phyloP scores from a whole-genome alignment of 2,329 filamentous ascomycete species.

The Pseudopyrenochaeta lycopersici region DNA sequence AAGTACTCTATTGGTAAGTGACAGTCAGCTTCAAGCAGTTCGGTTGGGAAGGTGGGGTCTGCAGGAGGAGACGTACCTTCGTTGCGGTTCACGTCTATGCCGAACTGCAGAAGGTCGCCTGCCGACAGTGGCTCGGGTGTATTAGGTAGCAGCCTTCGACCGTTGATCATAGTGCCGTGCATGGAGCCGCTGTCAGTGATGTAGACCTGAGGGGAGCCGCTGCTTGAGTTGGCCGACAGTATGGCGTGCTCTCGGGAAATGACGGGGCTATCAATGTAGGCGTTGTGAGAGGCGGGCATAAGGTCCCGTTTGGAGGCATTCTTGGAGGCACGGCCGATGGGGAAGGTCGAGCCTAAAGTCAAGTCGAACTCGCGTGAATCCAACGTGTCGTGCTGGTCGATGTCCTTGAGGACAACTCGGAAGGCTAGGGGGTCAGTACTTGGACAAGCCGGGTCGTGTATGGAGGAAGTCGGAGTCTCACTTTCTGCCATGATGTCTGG shows the following conservation, averaged over 20 bases:
- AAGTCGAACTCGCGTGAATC: slow-evolving; percentile 43
- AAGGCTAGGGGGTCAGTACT: slow-evolving; percentile 30
- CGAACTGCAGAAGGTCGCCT: slow-evolving; percentile 49
- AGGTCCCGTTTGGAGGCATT: slow-evolving; percentile 52
- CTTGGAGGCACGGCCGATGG: slow-evolving; percentile 56
- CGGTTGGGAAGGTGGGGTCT: not conserved
- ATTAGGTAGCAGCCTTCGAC: slow-evolving; percentile 36
- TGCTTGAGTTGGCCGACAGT: slow-evolving; percentile 34
- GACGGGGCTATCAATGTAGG: slow-evolving; percentile 75
- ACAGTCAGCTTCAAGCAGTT: slow-evolving; percentile 14
- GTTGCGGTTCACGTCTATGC: slow-evolving; percentile 46
- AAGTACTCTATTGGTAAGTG: slow-evolving; percentile 33
- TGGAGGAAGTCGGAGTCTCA: slow-evolving; percentile 13
- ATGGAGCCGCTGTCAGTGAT: slow-evolving; percentile 67
- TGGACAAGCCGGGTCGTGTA: slow-evolving; percentile 5
- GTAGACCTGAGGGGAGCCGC: slow-evolving; percentile 47
- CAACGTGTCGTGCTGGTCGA: slow-evolving; percentile 53
- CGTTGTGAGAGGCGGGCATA: slow-evolving; percentile 62
- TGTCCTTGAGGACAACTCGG: slow-evolving; percentile 41
- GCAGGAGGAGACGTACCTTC: slow-evolving; percentile 32
- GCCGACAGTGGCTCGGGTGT: slow-evolving; percentile 31
- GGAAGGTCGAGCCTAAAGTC: slow-evolving; percentile 31
- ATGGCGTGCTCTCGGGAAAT: slow-evolving; percentile 75
- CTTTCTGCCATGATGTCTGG: slow-evolving; percentile 19
- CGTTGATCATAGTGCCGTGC: slow-evolving; percentile 69